These are phyloP conservation scores for Aegilops sharonensis DNA, from an alignment of 176 grass and related monocot species.

Conservation along the genomic window DNA sequence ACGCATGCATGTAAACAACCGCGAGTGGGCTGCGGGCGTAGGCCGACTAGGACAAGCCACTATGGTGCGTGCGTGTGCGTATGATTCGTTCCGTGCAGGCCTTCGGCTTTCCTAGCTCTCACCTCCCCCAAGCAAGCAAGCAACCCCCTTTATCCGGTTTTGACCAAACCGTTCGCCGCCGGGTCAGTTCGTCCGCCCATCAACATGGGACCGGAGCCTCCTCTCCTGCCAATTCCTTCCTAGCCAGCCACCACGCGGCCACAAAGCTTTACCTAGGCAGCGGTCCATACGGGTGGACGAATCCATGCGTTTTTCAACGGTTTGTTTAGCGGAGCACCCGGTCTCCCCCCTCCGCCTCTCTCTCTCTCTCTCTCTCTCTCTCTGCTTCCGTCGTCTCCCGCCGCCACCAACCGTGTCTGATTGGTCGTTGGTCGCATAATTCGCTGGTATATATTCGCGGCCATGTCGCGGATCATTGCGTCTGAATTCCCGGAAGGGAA, in stretches of 20 bases:
- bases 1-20: neutral
- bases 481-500: neutral
- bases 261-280: neutral
- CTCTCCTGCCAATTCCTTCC: neutral
- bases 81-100: slow-evolving; percentile 38
- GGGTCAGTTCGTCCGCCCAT: slow-evolving; percentile 18
- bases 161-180: slow-evolving; percentile 30
- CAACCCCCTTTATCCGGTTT: neutral
- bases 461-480: neutral
- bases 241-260: neutral
- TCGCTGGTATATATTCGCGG: slow-evolving; percentile 16
- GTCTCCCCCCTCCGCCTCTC: neutral
- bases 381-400: slow-evolving; percentile 9
- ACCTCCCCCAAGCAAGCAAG: neutral
- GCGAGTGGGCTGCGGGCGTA: too few species aligned
- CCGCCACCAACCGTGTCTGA: slow-evolving; percentile 9
- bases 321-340: slow-evolving; percentile 24
- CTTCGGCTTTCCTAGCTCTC: slow-evolving; percentile 26
- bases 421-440: neutral
- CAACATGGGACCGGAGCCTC: slow-evolving; percentile 7
- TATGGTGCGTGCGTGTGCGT: neutral
- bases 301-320: slow-evolving; percentile 29
- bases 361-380: neutral
- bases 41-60: slow-evolving; percentile 8
- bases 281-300: neutral